Percentiles rank a stretch among this genome's conserved stretches.
Evolutionary conservation across 306 rosid species (phyloP).

Genomic region (Mucuna pruriens): DNA sequence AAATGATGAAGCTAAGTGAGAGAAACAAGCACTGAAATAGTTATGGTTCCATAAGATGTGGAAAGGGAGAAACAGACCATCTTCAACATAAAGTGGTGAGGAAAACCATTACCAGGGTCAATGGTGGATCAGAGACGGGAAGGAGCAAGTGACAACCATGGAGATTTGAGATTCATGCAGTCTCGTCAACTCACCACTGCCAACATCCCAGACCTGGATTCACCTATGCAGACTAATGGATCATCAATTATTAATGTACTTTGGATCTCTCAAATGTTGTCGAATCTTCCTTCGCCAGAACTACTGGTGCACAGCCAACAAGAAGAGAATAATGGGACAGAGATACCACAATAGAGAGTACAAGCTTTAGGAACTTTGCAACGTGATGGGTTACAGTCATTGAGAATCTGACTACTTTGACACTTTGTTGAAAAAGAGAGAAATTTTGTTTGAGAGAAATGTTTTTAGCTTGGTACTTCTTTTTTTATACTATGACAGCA

Average conservation of each 20-base stretch:
- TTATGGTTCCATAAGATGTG: neutral
- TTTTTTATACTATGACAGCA: neutral
- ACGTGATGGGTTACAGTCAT: neutral
- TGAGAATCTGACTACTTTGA: neutral
- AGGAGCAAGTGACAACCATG: neutral
- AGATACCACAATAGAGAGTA: neutral
- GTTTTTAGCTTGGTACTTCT: neutral
- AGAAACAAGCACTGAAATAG: neutral
- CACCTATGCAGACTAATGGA: neutral
- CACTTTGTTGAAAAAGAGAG: neutral
- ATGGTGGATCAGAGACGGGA: neutral
- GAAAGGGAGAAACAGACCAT: neutral
- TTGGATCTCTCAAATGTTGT: neutral
- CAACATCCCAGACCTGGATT: neutral
- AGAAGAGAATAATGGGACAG: conserved; percentile 8
- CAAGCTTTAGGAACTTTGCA: neutral
- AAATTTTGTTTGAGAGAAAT: neutral
- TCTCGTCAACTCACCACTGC: neutral
- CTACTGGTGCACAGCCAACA: neutral
- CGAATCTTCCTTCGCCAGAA: neutral
- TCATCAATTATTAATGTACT: neutral
- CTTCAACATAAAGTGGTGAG: neutral
- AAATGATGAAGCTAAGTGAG: neutral
- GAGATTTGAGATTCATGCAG: neutral
- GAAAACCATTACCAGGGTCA: neutral